Conservation (phyloP, 306 rosid genomes). For the Acacia acuminata region DNA sequence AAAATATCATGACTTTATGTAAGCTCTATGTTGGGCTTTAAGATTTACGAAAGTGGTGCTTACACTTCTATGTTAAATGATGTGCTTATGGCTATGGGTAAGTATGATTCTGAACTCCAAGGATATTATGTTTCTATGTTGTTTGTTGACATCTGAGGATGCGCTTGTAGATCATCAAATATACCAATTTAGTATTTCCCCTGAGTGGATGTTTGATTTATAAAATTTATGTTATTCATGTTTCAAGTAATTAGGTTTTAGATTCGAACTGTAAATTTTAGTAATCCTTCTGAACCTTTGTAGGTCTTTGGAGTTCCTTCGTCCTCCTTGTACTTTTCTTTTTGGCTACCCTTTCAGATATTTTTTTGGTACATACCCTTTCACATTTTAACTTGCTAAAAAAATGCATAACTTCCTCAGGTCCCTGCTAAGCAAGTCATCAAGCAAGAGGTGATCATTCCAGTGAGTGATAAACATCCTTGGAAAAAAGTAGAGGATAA, state of each 20-base stretch:
- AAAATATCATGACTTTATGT: neutral
- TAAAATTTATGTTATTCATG: too few relatives aligned
- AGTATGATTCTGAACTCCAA: neutral
- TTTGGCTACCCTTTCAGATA: neutral
- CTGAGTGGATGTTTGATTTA: too few relatives aligned
- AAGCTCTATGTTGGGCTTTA: neutral
- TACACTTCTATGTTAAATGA: neutral
- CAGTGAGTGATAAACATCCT: conserved; percentile 37
- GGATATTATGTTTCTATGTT: neutral
- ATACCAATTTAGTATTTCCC: neutral
- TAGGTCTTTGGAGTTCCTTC: neutral
- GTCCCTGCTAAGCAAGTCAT: conserved; percentile 29
- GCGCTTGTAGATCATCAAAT: too few relatives aligned
- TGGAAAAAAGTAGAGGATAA: conserved; percentile 28
- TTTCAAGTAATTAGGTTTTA: too few relatives aligned
- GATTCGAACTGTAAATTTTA: too few relatives aligned
- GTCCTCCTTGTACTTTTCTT: neutral
- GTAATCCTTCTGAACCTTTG: neutral
- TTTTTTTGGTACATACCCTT: too few relatives aligned
- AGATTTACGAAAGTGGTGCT: neutral
- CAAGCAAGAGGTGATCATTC: conserved; percentile 30
- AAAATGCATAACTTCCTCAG: conserved; percentile 43
- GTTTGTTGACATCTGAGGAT: neutral
- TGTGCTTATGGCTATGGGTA: neutral
- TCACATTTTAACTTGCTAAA: conserved; percentile 27